Evolutionary conservation across 108 stramenopile species (phyloP), one percentile per base, ranked within the genome.

Genomic region (Nannochloropsis salina): DNA sequence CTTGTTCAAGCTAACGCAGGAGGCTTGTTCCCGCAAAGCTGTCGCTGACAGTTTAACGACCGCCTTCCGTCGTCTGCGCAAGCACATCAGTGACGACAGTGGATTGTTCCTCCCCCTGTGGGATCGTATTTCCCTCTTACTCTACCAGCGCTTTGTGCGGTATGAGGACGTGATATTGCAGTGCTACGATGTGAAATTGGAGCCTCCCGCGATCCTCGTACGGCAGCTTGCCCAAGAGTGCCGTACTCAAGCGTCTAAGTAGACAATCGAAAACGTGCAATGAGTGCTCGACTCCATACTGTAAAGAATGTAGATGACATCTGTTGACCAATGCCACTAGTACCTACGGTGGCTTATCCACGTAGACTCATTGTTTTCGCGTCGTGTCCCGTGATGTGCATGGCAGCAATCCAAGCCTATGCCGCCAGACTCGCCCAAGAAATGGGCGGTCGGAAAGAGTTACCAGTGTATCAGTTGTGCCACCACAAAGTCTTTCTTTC

Each of bases 171-270:
- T 74, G 15, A n/a, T n/a, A 15, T n/a, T 74, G 61, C 61, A 74
- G 61, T 74, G 61, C 61, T 74, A 74, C 61, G 61, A 74, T 74
- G 61, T 74, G 20, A 74, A n/a, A n/a, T 74, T 74, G 8, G 61
- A 74, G 61, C 61, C 61, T 15, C n/a, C 61, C 20, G 61, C 61
- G 2, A 74, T 2, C 61, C 61, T 74, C 20, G n/a, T 74, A n/a
- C 61, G 61, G 61, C 61, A 74, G 61, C 61, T 74, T n/a, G 61
- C 61, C 1, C 61, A 74, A n/a, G 61, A 74, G 21, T 82, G 82
- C 42, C 82, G 44, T 15, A 31, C 31, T 31, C 31, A 31, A 31
- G 31, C 31, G 31, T 31, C 31, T 31, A 31, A 31, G 31, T 31
- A 31, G 31, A 31, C 31, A 31, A 31, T 31, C 31, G 31, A 31